A percentile compares a stretch with the other conserved stretches of the same genome.
phyloP scores from a whole-genome alignment of 2,329 filamentous ascomycete genomes.

The Teratosphaeria viscida region DNA sequence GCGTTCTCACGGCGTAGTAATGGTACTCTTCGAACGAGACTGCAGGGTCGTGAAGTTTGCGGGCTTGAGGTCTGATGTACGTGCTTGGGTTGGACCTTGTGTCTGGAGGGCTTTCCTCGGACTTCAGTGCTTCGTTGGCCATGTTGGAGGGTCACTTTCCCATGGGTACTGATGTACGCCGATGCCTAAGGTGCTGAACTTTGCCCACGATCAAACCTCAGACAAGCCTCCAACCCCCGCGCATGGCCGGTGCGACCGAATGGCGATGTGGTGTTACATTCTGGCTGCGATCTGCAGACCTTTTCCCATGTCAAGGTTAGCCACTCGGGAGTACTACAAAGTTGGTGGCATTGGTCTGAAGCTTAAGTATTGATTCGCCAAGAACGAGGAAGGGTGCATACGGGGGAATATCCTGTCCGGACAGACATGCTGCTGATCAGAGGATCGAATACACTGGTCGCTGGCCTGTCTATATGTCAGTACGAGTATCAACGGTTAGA shows the following conservation, averaged over 20 bases:
- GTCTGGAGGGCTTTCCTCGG: not conserved
- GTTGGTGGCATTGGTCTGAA: no score
- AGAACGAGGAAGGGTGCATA: no score
- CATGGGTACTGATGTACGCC: not conserved
- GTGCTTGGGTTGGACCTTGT: not conserved
- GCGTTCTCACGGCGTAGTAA: conserved; percentile 16
- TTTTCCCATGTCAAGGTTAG: not conserved
- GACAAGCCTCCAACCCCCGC: not conserved
- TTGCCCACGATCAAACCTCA: not conserved
- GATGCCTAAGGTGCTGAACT: not conserved
- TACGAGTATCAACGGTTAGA: no score
- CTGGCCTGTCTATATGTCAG: no score
- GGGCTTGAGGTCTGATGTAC: conserved; percentile 18
- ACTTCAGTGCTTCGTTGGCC: not conserved
- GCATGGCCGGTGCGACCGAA: not conserved
- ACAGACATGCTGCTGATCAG: no score
- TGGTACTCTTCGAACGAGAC: conserved; percentile 19
- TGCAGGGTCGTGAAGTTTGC: conserved; percentile 18
- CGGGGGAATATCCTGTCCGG: no score
- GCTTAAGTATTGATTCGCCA: no score
- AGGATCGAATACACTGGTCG: no score
- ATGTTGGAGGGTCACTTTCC: not conserved
- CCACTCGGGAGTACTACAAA: not conserved
- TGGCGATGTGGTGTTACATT: not conserved
- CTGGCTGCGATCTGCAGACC: not conserved